A percentile compares a stretch with the other conserved stretches of the same genome.
These are phyloP conservation scores for Echinosophora koreensis DNA, from an alignment of 306 rosid species.

Conservation along the genomic window DNA sequence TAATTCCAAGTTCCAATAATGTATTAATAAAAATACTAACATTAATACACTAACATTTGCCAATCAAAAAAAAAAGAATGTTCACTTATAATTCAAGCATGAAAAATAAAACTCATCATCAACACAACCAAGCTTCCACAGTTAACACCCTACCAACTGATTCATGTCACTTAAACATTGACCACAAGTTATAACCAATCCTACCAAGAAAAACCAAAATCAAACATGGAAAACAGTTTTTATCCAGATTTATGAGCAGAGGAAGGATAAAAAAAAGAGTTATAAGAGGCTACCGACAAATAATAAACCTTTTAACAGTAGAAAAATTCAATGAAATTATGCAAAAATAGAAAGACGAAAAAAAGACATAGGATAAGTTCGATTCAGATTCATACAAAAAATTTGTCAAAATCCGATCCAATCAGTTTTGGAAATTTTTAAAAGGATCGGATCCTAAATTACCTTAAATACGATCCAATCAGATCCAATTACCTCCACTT, in stretches of 20 bases:
- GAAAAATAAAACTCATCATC: conserved; percentile 20
- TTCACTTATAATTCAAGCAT: no score
- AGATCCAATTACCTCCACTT: no score
- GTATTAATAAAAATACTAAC: no score
- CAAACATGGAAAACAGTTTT: not conserved
- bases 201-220: not conserved
- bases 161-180: conserved; percentile 7
- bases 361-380: no score
- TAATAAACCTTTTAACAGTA: not conserved
- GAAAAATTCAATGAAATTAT: conserved; percentile 3
- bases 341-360: not conserved
- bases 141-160: conserved; percentile 1
- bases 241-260: conserved; percentile 21
- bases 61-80: no score
- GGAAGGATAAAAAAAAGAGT: not conserved
- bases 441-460: no score
- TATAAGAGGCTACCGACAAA: not conserved
- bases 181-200: conserved; percentile 30
- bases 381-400: no score
- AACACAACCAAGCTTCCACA: not conserved
- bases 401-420: no score
- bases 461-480: no score
- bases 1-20: not conserved
- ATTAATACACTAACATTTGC: no score
- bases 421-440: no score